phyloP scores from a whole-genome alignment of 768 basidiomycete species.

The Lanmaoa rubissima region DNA sequence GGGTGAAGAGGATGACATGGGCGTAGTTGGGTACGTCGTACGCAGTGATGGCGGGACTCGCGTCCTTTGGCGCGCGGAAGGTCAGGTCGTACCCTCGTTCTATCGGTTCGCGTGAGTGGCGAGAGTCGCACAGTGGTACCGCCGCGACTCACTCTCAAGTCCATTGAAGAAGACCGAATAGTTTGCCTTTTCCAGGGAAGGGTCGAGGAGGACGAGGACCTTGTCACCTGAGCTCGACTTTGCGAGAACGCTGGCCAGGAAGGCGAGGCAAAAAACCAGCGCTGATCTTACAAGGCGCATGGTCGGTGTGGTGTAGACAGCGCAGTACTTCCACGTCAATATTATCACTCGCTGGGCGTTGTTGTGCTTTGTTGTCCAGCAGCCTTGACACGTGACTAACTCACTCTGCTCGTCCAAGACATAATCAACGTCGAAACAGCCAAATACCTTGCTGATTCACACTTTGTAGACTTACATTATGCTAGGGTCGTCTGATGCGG shows the following conservation, averaged over 20 bases:
- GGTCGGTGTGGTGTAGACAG: neutral
- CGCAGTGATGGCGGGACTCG: conserved; percentile 59
- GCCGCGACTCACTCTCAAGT: conserved; percentile 56
- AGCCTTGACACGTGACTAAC: conserved; percentile 17
- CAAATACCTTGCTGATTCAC: no score
- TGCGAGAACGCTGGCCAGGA: conserved; percentile 37
- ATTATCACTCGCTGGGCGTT: neutral
- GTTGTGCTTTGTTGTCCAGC: conserved; percentile 22
- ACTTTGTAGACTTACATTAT: no score
- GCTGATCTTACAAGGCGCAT: conserved; percentile 32
- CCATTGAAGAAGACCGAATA: conserved; percentile 84
- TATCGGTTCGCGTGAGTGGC: conserved; percentile 30
- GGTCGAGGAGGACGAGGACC: conserved; percentile 84
- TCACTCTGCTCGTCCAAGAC: no score
- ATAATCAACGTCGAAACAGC: no score
- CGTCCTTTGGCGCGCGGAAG: conserved; percentile 81
- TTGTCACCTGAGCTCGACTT: conserved; percentile 80
- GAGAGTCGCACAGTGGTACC: neutral
- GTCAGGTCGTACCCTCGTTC: conserved; percentile 84
- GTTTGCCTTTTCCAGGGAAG: conserved; percentile 56
- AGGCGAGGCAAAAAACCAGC: conserved; percentile 29
- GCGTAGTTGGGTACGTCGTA: conserved; percentile 75
- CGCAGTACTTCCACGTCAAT: conserved; percentile 21
- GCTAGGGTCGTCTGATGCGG: no score
- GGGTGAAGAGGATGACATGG: conserved; percentile 85